A percentile compares a stretch with the other conserved stretches of the same genome.
Evolutionary conservation across 1,284 basidiomycete species (phyloP).

Genomic region (Cystobasidiaceae sp.): DNA sequence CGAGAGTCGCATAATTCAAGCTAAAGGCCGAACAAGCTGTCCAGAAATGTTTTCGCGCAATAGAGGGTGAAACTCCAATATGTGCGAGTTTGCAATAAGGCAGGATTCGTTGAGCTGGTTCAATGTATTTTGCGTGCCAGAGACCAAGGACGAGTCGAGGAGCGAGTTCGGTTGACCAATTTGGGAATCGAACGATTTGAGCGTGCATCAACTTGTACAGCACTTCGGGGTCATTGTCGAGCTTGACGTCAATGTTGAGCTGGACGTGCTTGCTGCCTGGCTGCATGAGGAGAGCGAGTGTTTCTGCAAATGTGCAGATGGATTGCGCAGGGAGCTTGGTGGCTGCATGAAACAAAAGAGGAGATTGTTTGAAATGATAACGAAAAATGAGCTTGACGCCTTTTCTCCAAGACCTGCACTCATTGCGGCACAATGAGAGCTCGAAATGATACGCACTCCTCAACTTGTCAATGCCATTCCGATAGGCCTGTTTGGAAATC

Average conservation of each 20-base stretch:
- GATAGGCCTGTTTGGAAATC: conserved; percentile 52
- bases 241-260: conserved; percentile 70
- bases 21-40: conserved; percentile 80
- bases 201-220: conserved; percentile 80
- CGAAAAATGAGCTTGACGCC: no score
- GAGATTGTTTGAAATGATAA: background rate
- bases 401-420: no score
- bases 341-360: background rate
- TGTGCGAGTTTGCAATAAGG: conserved; percentile 80
- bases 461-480: conserved; percentile 67
- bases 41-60: conserved; percentile 88
- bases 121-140: conserved; percentile 89
- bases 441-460: background rate
- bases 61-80: conserved; percentile 61
- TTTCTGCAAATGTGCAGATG: conserved; percentile 82
- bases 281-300: conserved; percentile 72
- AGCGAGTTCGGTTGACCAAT: conserved; percentile 74
- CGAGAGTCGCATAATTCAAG: conserved; percentile 70
- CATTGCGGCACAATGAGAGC: no score
- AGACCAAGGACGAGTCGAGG: conserved; percentile 77
- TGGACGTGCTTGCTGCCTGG: conserved; percentile 72
- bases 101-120: conserved; percentile 65
- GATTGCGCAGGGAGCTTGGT: conserved; percentile 52
- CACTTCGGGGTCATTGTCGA: conserved; percentile 80
- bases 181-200: conserved; percentile 62